These are phyloP conservation scores for Periconia digitata DNA, from an alignment of 2,329 filamentous ascomycete genomes.

Conservation along the genomic window DNA sequence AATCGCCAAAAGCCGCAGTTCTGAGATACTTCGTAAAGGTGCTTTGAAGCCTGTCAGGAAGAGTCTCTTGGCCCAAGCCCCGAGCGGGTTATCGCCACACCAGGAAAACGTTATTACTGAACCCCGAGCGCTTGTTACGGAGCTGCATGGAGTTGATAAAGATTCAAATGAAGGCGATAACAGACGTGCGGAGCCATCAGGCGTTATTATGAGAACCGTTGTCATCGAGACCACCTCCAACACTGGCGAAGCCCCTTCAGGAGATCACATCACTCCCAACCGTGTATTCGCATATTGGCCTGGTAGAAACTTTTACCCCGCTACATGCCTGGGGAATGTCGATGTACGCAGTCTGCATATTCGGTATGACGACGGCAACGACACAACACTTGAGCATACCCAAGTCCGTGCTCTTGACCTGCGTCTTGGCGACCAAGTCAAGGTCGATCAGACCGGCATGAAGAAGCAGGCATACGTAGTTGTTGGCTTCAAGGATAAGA, in stretches of 20 bases:
- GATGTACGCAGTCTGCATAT: slow-evolving; percentile 47
- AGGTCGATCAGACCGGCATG: slow-evolving; percentile 49
- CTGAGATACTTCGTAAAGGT: slow-evolving; percentile 23
- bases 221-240: slow-evolving; percentile 8
- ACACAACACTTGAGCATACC: slow-evolving; percentile 42
- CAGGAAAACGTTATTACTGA: slow-evolving; percentile 8
- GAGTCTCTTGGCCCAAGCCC: slow-evolving; percentile 23
- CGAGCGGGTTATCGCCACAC: slow-evolving; percentile 16
- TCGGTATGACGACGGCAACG: slow-evolving; percentile 52
- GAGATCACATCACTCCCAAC: slow-evolving; percentile 47
- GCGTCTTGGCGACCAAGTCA: slow-evolving; percentile 48
- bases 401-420: slow-evolving; percentile 49
- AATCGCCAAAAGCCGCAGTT: slow-evolving; percentile 15
- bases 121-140: slow-evolving; percentile 8
- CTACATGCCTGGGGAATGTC: slow-evolving; percentile 56
- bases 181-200: slow-evolving; percentile 16
- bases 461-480: slow-evolving; percentile 49
- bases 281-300: slow-evolving; percentile 63
- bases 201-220: slow-evolving; percentile 8
- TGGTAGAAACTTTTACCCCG: slow-evolving; percentile 60
- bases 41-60: slow-evolving; percentile 32
- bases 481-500: slow-evolving; percentile 45
- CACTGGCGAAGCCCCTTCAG: slow-evolving; percentile 18
- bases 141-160: slow-evolving; percentile 12
- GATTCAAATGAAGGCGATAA: slow-evolving; percentile 22